Conservation (phyloP, 192 early-diverging fungal genomes). For the Entophlyctis helioformis region DNA sequence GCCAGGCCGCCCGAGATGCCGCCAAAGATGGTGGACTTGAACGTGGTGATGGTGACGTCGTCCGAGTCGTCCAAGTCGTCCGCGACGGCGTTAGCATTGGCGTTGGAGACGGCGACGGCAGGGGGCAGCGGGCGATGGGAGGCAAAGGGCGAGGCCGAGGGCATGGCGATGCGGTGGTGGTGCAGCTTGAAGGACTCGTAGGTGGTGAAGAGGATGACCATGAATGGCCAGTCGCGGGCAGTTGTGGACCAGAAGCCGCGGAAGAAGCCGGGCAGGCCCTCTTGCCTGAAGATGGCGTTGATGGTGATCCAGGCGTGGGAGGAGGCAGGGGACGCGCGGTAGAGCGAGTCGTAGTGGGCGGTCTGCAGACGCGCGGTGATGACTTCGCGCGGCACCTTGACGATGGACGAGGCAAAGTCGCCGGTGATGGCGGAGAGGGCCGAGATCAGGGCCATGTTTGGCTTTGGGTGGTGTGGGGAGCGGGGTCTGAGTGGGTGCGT, state of each 20-base stretch:
- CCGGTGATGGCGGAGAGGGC: slow-evolving; percentile 60
- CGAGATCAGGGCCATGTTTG: slow-evolving; percentile 14
- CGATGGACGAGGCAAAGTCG: slow-evolving; percentile 56
- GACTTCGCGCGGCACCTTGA: slow-evolving; percentile 69
- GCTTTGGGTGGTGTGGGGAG: neutral
- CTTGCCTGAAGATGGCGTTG: slow-evolving; percentile 34
- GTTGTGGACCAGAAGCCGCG: slow-evolving; percentile 60
- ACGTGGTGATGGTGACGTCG: slow-evolving; percentile 50
- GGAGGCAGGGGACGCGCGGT: too few species aligned
- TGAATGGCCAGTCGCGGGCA: slow-evolving; percentile 63
- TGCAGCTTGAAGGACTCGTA: slow-evolving; percentile 65
- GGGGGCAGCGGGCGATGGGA: slow-evolving; percentile 12
- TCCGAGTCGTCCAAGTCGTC: slow-evolving; percentile 31
- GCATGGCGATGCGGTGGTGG: slow-evolving; percentile 34
- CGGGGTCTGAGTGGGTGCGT: slow-evolving; percentile 30
- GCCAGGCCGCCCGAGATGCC: slow-evolving; percentile 62
- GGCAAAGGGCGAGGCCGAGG: slow-evolving; percentile 29
- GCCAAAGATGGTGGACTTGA: slow-evolving; percentile 56
- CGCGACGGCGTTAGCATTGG: slow-evolving; percentile 22
- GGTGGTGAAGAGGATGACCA: slow-evolving; percentile 61
- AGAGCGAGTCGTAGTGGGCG: slow-evolving; percentile 36
- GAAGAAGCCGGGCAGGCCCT: slow-evolving; percentile 55
- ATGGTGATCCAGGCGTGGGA: slow-evolving; percentile 24
- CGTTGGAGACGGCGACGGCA: slow-evolving; percentile 22
- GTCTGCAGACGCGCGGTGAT: slow-evolving; percentile 62